Evolutionary conservation across 257 asterid genomes (phyloP).

Genomic region (Solanum raphanifolium): DNA sequence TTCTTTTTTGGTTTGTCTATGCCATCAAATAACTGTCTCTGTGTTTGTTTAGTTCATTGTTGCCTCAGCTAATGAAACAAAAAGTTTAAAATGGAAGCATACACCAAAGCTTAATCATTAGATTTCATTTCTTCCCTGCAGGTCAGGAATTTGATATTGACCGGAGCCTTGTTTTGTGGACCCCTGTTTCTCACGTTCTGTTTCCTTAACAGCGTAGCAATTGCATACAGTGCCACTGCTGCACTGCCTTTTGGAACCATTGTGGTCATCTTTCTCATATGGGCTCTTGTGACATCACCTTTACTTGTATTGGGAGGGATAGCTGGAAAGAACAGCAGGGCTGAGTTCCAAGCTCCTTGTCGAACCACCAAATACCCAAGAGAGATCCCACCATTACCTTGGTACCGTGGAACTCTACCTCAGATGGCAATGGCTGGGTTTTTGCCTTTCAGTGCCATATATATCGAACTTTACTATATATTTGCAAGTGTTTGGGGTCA

Average conservation of each 20-base stretch:
- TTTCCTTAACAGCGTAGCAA: constrained; percentile 20
- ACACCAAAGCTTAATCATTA: neutral
- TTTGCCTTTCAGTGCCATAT: constrained; percentile 29
- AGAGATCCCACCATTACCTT: constrained; percentile 24
- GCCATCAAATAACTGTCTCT: neutral
- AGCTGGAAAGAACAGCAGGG: constrained; percentile 23
- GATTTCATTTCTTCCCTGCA: neutral
- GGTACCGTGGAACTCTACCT: constrained; percentile 22
- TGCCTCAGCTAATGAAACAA: neutral
- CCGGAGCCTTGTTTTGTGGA: constrained; percentile 21
- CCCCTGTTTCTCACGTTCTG: constrained; percentile 23
- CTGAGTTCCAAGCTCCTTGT: constrained; percentile 25
- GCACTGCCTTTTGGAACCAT: constrained; percentile 27
- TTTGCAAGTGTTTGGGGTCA: constrained; percentile 34
- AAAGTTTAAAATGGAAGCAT: neutral
- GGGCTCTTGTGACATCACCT: constrained; percentile 26
- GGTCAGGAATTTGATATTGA: constrained; percentile 20
- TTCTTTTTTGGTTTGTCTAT: neutral
- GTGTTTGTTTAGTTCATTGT: neutral
- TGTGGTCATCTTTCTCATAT: constrained; percentile 22
- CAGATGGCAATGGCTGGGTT: constrained; percentile 35
- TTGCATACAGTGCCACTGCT: constrained; percentile 23
- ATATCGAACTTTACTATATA: constrained; percentile 21
- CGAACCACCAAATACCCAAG: constrained; percentile 28
- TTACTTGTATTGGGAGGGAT: constrained; percentile 24